phyloP scores from a whole-genome alignment of 2,329 filamentous ascomycete species.

The Pyrenophora teres region DNA sequence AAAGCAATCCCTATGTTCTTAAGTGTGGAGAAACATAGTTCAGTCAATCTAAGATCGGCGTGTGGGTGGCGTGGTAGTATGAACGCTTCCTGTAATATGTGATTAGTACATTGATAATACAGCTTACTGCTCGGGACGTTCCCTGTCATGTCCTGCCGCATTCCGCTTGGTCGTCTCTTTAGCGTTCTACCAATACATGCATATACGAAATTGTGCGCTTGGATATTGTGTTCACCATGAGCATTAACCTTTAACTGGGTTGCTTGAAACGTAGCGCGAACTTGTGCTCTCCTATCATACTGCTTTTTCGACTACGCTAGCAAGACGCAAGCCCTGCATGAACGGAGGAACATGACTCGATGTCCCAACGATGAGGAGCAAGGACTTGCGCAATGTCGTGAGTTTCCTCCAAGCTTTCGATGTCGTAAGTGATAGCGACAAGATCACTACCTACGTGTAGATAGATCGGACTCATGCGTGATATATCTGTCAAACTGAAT shows the following conservation, averaged over 20 bases:
- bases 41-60: too few species aligned
- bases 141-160: neutral
- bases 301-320: too few species aligned
- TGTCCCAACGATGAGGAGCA: neutral
- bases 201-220: neutral
- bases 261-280: too few species aligned
- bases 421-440: neutral
- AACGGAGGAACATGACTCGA: neutral
- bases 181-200: neutral
- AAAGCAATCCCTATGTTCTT: neutral
- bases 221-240: too few species aligned
- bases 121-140: neutral
- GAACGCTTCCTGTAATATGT: neutral
- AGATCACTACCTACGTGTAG: too few species aligned
- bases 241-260: too few species aligned
- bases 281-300: too few species aligned
- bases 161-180: constrained; percentile 2
- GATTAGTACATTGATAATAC: neutral
- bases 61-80: too few species aligned
- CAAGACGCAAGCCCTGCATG: neutral
- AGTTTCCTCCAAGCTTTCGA: neutral
- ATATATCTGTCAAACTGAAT: too few species aligned
- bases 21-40: neutral
- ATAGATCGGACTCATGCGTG: too few species aligned
- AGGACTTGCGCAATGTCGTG: neutral